Base-by-base conservation (phyloP, 106 monocot genomes). In the Amphibolis antarctica region DNA sequence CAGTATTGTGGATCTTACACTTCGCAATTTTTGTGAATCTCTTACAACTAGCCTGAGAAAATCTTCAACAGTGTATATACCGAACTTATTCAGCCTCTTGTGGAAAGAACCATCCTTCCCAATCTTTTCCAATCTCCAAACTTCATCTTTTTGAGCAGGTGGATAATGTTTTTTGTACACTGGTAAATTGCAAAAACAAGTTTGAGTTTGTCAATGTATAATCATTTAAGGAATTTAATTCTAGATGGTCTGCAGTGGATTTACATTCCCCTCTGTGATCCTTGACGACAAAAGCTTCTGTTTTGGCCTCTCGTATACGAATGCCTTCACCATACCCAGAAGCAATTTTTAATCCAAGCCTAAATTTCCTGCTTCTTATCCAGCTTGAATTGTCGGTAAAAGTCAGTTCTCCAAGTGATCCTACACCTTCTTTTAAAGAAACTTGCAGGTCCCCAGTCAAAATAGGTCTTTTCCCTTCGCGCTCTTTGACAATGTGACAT, bases 101-200 rank as follows among this genome's bases (percentile, higher is more conserved):
- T 93, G 92, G 30, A 93, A 93, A 42, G 92, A 72, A 64, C 88
- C 92, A 73, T 93, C 92, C 71, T 93, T 93, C 13, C 92, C 88
- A 67, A 93, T 93, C 77, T 93, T 93, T 71, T 93, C 92, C 66
- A 93, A 80, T 75, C 92, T 88, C 92, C 92, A 93, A 5, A 93
- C 93, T 13, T 93, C 93, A 71, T 93, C 88, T 60, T 88, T 88
- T 55, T 88, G 72, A 23, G 85, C 74, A 72, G 92, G 92, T 24
- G 92, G 92, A 51, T 93, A 93, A 65, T 93, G 92, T 67, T 93
- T 93, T 78, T 88, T 92, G 74, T 92, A 92, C 44, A 92, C 92
- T 92, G 67, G 9, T 68, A 63, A 70, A 25, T 59, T 60, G 46
- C 54, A 3, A 42, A 28, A 55, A 6, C 66, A 66, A 51, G 18